These are phyloP conservation scores for Coriaria nepalensis DNA, from an alignment of 306 rosid species.

Conservation along the genomic window DNA sequence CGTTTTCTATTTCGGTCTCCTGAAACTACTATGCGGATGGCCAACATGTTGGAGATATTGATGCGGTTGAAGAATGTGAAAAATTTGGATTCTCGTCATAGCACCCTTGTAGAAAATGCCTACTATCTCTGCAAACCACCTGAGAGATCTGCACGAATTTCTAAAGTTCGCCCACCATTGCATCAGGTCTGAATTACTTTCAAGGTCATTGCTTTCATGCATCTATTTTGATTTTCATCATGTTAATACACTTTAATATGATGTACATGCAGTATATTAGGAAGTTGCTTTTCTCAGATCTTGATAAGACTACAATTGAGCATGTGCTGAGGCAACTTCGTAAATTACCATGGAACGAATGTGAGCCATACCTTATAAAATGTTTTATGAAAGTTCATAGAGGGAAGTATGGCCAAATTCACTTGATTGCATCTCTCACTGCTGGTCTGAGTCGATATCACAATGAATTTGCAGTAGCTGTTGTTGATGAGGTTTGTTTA, in stretches of 20 bases:
- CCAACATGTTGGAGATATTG: slow-evolving; percentile 94
- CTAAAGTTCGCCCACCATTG: slow-evolving; percentile 96
- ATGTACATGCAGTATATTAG: slow-evolving; percentile 83
- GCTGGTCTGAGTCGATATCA: slow-evolving; percentile 97
- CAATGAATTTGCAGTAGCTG: slow-evolving; percentile 89
- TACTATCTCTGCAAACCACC: slow-evolving; percentile 99
- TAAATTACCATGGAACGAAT: slow-evolving; percentile 92
- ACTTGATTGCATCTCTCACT: slow-evolving; percentile 87
- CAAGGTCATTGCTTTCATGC: background rate
- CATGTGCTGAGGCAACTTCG: slow-evolving; percentile 97
- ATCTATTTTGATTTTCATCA: background rate
- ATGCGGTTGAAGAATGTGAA: slow-evolving; percentile 98
- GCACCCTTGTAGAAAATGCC: slow-evolving; percentile 97
- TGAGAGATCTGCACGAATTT: slow-evolving; percentile 85
- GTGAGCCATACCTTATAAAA: slow-evolving; percentile 79
- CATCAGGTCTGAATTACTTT: slow-evolving; percentile 57
- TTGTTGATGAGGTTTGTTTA: slow-evolving; percentile 79
- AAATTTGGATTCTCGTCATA: slow-evolving; percentile 98
- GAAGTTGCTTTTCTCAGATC: slow-evolving; percentile 90
- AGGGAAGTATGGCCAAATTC: slow-evolving; percentile 98
- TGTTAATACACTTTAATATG: background rate
- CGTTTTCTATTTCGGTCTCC: slow-evolving; percentile 96
- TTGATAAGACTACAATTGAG: slow-evolving; percentile 87
- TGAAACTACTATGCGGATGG: slow-evolving; percentile 89
- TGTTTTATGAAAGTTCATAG: slow-evolving; percentile 95